Conservation (phyloP, 768 basidiomycete genomes). For the Sporobolomyces roseus region DNA sequence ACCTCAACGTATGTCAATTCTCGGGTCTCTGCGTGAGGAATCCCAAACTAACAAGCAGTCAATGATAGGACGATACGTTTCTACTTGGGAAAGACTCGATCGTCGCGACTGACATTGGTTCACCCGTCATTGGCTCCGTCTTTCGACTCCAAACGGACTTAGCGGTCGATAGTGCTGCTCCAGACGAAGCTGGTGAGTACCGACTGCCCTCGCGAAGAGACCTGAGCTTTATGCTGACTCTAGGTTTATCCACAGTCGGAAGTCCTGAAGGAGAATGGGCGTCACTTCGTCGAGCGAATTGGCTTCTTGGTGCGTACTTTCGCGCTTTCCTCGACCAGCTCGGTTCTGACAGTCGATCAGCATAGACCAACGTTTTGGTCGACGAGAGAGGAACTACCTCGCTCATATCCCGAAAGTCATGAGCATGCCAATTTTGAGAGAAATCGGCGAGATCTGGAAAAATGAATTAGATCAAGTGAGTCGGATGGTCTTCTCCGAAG, state of each 20-base stretch:
- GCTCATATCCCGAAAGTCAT: constrained; percentile 52
- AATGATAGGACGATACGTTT: constrained; percentile 52
- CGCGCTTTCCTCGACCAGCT: not conserved
- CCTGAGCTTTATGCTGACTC: too few species aligned
- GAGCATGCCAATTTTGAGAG: constrained; percentile 49
- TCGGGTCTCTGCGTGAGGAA: not conserved
- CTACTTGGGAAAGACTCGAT: constrained; percentile 36
- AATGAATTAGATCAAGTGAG: constrained; percentile 35
- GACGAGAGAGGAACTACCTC: constrained; percentile 50
- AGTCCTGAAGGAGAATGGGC: constrained; percentile 51
- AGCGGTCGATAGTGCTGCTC: constrained; percentile 40
- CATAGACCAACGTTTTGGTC: constrained; percentile 51
- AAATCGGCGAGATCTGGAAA: constrained; percentile 48
- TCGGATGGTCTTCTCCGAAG: not conserved
- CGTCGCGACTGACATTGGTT: constrained; percentile 12
- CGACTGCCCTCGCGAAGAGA: too few species aligned
- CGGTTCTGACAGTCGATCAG: not conserved
- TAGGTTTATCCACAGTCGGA: too few species aligned
- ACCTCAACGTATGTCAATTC: constrained; percentile 34
- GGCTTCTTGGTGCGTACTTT: constrained; percentile 43
- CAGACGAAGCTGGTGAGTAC: not conserved
- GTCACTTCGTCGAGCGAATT: constrained; percentile 49
- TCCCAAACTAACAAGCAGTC: too few species aligned
- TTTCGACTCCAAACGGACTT: constrained; percentile 50
- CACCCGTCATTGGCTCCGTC: constrained; percentile 49